phyloP scores from a whole-genome alignment of 345 rosid genomes.

The Carallia pectinifolia region DNA sequence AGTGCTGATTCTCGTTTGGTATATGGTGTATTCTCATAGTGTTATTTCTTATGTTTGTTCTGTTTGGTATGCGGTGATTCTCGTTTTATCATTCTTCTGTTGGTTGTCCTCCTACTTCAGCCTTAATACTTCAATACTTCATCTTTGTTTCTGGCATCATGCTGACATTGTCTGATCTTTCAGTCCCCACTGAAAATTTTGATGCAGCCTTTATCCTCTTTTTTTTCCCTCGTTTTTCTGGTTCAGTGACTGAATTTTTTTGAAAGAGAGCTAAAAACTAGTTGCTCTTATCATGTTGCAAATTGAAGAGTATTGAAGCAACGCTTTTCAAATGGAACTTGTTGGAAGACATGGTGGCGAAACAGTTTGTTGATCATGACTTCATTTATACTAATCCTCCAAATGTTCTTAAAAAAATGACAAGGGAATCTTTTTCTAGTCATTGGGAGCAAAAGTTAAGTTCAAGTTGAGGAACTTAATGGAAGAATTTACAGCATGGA shows the following conservation, averaged over 20 bases:
- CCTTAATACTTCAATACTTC: too few species aligned
- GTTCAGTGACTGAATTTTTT: not conserved
- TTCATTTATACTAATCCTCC: not conserved
- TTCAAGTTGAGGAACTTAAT: constrained; percentile 39
- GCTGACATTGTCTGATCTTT: too few species aligned
- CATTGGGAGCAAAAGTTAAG: constrained; percentile 29
- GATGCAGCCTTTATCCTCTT: too few species aligned
- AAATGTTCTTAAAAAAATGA: not conserved
- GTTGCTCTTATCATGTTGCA: not conserved
- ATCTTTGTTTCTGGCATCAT: too few species aligned
- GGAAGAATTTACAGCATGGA: constrained; percentile 41
- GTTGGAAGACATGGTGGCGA: constrained; percentile 20
- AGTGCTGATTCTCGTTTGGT: too few species aligned
- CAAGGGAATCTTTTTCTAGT: constrained; percentile 25
- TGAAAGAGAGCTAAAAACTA: not conserved
- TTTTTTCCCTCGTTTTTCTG: not conserved
- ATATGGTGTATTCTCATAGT: too few species aligned
- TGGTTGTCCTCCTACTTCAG: too few species aligned
- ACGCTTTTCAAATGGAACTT: constrained; percentile 20
- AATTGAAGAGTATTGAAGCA: constrained; percentile 30
- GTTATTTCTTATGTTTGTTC: too few species aligned
- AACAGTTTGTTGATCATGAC: constrained; percentile 19
- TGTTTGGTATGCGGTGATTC: too few species aligned
- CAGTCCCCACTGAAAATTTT: too few species aligned
- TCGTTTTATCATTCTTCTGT: too few species aligned